Evolutionary conservation across 2,329 filamentous ascomycete species (phyloP), one percentile per base, ranked within the genome.

Genomic region (Lasiodiplodia theobromae): DNA sequence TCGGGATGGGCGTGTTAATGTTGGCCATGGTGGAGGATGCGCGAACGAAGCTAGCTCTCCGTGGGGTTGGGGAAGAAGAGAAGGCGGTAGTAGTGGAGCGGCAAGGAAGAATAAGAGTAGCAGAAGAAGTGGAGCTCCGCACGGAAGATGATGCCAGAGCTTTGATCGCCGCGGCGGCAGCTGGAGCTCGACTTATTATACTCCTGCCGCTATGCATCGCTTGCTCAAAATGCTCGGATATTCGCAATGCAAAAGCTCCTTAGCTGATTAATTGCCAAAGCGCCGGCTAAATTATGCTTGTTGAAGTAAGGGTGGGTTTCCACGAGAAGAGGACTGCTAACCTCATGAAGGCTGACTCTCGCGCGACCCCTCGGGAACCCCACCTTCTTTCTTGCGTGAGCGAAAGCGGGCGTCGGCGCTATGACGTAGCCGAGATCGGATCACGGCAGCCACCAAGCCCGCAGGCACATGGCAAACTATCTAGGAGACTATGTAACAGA

Each of bases 1-100:
- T 82, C 1, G 89, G 89, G 49, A 86, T 90, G 1, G 80, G 81
- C 5, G 79, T 76, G 69, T 81, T 70, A 34, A 82, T 78, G 23
- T 81, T 77, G n/a, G 81, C 79, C 81, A 83, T 83, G 37, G 56
- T 62, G 49, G 60, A 64, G 34, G 28, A 47, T 16, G 56, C 12
- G 21, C 49, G 31, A 5, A 34, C 16, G 37, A 18, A 38, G 44
- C 40, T 56, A 31, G n/a, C 12, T 28, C n/a, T 23, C 18, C 21
- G 58, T 14, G 10, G n/a, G 11, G 31, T 21, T n/a, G 18, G 44
- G 18, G 18, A 21, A 3, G 44, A 47, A 10, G 18, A n/a, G 18
- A 2, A 47, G 16, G 23, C 23, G 16, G 47, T 21, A 34, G 60
- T 11, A n/a, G 40, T 34, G 44, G 16, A 25, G 60, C 47, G 40